phyloP scores from a whole-genome alignment of 768 basidiomycete genomes.

The Tylopilus intermedius region DNA sequence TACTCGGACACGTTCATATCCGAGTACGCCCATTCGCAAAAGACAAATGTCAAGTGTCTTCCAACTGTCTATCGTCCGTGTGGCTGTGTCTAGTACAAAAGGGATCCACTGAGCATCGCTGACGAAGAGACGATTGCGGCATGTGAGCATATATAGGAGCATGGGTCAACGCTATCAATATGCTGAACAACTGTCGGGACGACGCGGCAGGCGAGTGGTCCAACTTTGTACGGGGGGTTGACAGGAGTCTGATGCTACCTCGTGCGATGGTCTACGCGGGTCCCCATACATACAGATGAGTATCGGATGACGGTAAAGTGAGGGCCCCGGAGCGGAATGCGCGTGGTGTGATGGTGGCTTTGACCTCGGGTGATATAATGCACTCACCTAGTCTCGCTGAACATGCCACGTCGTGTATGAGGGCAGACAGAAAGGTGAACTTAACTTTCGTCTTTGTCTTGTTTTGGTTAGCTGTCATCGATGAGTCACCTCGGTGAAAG shows the following conservation, averaged over 20 bases:
- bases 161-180: too few species aligned
- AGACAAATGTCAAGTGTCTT: neutral
- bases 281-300: neutral
- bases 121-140: neutral
- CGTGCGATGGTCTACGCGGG: neutral
- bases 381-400: neutral
- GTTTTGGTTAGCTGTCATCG: neutral
- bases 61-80: too few species aligned
- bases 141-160: neutral
- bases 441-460: neutral
- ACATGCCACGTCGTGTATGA: slow-evolving; percentile 6
- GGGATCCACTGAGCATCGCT: too few species aligned
- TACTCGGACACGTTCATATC: neutral
- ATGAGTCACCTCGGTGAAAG: neutral
- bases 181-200: neutral
- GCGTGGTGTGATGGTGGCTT: neutral
- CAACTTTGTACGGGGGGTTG: too few species aligned
- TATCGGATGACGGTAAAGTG: neutral
- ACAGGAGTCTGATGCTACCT: too few species aligned
- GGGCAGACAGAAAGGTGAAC: neutral
- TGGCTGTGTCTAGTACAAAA: neutral
- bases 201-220: neutral
- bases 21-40: slow-evolving; percentile 1
- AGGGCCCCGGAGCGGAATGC: neutral
- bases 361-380: neutral